A percentile compares a stretch with the other conserved stretches of the same genome.
phyloP scores from a whole-genome alignment of 768 basidiomycete species.

The Chalciporus pseudorubinellus region DNA sequence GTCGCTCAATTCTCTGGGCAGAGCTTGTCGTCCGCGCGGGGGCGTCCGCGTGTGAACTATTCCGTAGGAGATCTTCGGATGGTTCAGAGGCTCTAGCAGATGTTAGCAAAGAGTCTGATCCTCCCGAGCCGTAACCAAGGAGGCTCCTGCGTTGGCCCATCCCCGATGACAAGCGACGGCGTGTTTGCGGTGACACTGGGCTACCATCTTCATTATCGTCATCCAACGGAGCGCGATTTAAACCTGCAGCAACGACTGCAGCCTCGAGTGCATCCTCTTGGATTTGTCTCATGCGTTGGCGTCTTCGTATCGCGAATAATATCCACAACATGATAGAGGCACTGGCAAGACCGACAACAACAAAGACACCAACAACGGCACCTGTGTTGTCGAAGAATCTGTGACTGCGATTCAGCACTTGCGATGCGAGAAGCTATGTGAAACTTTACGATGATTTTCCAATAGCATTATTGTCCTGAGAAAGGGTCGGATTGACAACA shows the following conservation, averaged over 20 bases:
- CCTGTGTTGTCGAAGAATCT: slow-evolving; percentile 89
- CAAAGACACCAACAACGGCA: slow-evolving; percentile 89
- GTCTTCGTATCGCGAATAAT: slow-evolving; percentile 66
- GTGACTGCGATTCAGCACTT: slow-evolving; percentile 7
- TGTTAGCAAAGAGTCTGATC: slow-evolving; percentile 18
- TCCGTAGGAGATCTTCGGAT: slow-evolving; percentile 16
- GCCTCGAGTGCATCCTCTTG: slow-evolving; percentile 72
- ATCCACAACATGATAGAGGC: slow-evolving; percentile 68
- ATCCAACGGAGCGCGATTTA: slow-evolving; percentile 63
- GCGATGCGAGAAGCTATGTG: background rate
- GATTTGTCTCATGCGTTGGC: slow-evolving; percentile 55
- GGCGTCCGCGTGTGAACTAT: slow-evolving; percentile 40
- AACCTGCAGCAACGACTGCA: slow-evolving; percentile 67
- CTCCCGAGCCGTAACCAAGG: slow-evolving; percentile 10
- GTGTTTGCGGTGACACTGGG: slow-evolving; percentile 17
- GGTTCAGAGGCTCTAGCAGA: slow-evolving; percentile 37
- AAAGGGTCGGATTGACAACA: slow-evolving; percentile 70
- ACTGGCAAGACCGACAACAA: slow-evolving; percentile 80
- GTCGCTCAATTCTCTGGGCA: slow-evolving; percentile 33
- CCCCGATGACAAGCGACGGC: slow-evolving; percentile 26
- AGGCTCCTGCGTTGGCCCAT: slow-evolving; percentile 41
- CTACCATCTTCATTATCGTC: slow-evolving; percentile 55
- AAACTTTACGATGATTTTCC: slow-evolving; percentile 48
- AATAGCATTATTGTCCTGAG: slow-evolving; percentile 41
- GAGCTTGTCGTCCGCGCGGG: slow-evolving; percentile 49